Percentiles rank a stretch among this genome's conserved stretches.
phyloP scores from a whole-genome alignment of 2,329 filamentous ascomycete species.

The Lecanicillium sp. region DNA sequence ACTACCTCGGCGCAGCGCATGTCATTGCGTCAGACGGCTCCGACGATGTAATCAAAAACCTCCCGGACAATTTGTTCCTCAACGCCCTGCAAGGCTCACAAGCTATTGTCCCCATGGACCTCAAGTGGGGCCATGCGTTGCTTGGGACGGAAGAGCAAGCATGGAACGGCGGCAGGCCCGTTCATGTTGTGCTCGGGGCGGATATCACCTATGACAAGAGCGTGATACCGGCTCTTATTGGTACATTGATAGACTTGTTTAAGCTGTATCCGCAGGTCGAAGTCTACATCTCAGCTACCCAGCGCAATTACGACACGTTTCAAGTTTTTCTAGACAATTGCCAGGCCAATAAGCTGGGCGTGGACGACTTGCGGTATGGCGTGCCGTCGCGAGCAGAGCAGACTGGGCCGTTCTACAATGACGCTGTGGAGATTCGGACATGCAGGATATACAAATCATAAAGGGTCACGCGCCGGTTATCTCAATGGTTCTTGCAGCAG shows the following conservation, averaged over 20 bases:
- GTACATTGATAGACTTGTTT: constrained; percentile 57
- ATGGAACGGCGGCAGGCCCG: constrained; percentile 37
- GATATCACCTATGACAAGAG: constrained; percentile 70
- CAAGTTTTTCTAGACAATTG: constrained; percentile 55
- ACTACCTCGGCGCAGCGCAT: constrained; percentile 49
- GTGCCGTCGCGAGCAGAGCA: constrained; percentile 35
- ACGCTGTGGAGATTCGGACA: constrained; percentile 51
- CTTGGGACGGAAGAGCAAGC: constrained; percentile 48
- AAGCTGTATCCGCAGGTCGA: constrained; percentile 45
- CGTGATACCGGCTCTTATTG: constrained; percentile 55
- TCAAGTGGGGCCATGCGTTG: constrained; percentile 58
- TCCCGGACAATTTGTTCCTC: constrained; percentile 60
- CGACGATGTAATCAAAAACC: constrained; percentile 59
- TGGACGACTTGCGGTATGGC: constrained; percentile 35
- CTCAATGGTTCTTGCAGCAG: neutral
- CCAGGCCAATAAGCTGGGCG: constrained; percentile 33
- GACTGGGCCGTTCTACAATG: constrained; percentile 57
- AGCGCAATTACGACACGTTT: constrained; percentile 65
- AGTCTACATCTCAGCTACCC: constrained; percentile 61
- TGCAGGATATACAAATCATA: constrained; percentile 13
- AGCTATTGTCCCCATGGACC: constrained; percentile 40
- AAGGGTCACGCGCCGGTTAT: neutral
- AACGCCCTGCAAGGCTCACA: constrained; percentile 51
- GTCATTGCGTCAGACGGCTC: constrained; percentile 69
- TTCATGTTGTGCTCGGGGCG: constrained; percentile 65